phyloP scores from a whole-genome alignment of 208 protist genomes.

The Leishmania tarentolae region DNA sequence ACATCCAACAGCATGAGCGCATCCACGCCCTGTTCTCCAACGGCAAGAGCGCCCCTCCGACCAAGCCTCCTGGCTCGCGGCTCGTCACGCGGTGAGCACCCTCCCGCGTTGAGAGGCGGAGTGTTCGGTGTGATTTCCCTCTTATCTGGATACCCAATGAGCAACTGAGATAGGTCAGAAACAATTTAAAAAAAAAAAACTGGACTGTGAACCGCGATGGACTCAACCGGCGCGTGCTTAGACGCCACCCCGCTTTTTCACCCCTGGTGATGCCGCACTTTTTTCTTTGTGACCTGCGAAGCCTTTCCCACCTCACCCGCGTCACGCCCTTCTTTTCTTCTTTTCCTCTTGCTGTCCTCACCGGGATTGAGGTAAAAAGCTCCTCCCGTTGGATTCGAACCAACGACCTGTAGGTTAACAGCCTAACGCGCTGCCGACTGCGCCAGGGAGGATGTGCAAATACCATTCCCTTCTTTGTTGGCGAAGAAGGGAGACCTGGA shows the following conservation, averaged over 20 bases:
- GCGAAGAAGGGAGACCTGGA: no score
- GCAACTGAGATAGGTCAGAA: background rate
- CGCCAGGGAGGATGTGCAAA: conserved; percentile 23
- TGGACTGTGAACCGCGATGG: background rate
- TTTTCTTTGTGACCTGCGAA: no score
- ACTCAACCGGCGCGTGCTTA: background rate
- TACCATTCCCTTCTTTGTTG: background rate
- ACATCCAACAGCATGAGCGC: conserved; percentile 68
- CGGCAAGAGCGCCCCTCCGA: conserved; percentile 33
- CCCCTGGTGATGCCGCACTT: no score
- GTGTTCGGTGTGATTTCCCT: background rate
- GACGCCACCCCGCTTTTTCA: background rate
- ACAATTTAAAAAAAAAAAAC: background rate
- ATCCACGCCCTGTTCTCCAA: conserved; percentile 75
- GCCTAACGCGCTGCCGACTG: conserved; percentile 45
- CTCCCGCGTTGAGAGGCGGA: background rate
- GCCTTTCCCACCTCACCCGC: no score
- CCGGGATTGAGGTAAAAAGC: conserved; percentile 1
- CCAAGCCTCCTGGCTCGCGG: conserved; percentile 46
- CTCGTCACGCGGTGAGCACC: conserved; percentile 41
- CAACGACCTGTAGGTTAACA: conserved; percentile 48
- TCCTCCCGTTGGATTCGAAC: conserved; percentile 47
- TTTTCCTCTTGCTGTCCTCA: background rate
- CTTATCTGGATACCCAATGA: background rate
- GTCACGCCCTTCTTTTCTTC: accelerated